Evolutionary conservation across 2,329 filamentous ascomycete genomes (phyloP), one percentile per base, ranked within the genome.

Genomic region (Neonectria sp.): DNA sequence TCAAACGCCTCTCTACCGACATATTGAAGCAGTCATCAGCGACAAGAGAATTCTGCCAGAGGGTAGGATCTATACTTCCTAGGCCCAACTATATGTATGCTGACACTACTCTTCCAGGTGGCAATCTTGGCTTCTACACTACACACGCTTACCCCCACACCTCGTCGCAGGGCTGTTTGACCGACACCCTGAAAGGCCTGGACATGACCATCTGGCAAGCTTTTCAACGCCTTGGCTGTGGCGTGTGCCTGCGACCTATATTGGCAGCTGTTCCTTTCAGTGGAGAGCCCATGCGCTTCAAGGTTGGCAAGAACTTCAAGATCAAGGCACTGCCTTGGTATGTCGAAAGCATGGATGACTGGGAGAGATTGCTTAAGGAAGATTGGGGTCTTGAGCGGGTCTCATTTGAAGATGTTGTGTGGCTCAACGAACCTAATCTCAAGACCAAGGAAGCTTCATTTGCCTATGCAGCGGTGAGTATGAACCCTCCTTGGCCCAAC

Each of bases 91-190:
- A 7, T 1, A 1, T 29, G 2, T 11, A 7, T 13, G 6, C 6
- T 21, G 24, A 37, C 8, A 45, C 21, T 40, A 53, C 48, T 71
- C 56, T 24, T 24, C 13, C 8, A 84, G 85, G 85, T 5, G 82
- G 84, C 1, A 70, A 71, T 2, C 62, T 88, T 0, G 86, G 85
- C 0, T 80, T 85, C 33, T 80, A 75, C 57, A 87, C 84, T 65
- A 79, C 79, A 4, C 84, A 88, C 60, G 78, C 80, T 0, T 88
- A 88, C 68, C 78, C 84, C 0, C 84, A 88, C 58, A 77, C 79
- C 1, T 79, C 77, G 2, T 72, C 75, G 1, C 25, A 68, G 1
- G 17, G 55, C 0, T 46, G 69, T 4, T 72, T 85, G 1, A 82
- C 82, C 0, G 73, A 72, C 3, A 73, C 75, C 0, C 75, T 88